A percentile compares a stretch with the other conserved stretches of the same genome.
phyloP scores from a whole-genome alignment of 1,284 basidiomycete species.

The Malassezia yamatoensis region DNA sequence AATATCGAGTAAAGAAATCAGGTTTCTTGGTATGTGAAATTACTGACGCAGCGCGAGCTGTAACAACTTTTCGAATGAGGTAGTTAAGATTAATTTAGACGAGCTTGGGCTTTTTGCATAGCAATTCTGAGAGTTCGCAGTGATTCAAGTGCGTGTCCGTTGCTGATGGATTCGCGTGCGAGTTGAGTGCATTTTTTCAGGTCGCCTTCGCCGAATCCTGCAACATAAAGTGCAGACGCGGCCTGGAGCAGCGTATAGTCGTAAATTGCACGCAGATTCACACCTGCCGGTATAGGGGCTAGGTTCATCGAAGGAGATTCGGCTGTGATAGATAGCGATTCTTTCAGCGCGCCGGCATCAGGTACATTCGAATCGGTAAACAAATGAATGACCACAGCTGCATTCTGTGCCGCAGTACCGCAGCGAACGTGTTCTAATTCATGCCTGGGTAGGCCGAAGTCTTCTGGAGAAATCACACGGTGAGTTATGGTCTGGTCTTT shows the following conservation, averaged over 20 bases:
- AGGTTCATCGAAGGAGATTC: slow-evolving; percentile 4
- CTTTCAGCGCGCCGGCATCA: slow-evolving; percentile 1
- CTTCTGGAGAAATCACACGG: slow-evolving; percentile 27
- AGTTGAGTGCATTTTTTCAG: slow-evolving; percentile 3
- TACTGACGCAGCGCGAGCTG: not conserved
- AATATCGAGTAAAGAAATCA: slow-evolving; percentile 23
- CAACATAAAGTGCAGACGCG: slow-evolving; percentile 40
- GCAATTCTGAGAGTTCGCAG: slow-evolving; percentile 1
- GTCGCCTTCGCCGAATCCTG: slow-evolving; percentile 20
- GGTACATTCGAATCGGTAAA: slow-evolving; percentile 13
- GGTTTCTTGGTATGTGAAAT: slow-evolving; percentile 11
- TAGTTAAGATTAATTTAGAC: not conserved
- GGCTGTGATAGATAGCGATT: not conserved
- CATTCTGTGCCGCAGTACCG: slow-evolving; percentile 32
- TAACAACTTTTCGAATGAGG: not conserved
- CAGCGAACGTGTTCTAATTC: slow-evolving; percentile 33
- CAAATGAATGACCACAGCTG: slow-evolving; percentile 32
- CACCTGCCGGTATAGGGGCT: slow-evolving; percentile 28
- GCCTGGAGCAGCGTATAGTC: slow-evolving; percentile 43
- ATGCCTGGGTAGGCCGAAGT: slow-evolving; percentile 34
- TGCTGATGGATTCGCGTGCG: slow-evolving; percentile 7
- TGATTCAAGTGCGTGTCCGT: not conserved
- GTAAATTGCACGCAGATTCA: slow-evolving; percentile 28
- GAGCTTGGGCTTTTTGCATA: slow-evolving; percentile 5
- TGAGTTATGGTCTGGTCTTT: slow-evolving; percentile 25